Evolutionary conservation across 306 rosid genomes (phyloP).

Genomic region (Comarum palustre): DNA sequence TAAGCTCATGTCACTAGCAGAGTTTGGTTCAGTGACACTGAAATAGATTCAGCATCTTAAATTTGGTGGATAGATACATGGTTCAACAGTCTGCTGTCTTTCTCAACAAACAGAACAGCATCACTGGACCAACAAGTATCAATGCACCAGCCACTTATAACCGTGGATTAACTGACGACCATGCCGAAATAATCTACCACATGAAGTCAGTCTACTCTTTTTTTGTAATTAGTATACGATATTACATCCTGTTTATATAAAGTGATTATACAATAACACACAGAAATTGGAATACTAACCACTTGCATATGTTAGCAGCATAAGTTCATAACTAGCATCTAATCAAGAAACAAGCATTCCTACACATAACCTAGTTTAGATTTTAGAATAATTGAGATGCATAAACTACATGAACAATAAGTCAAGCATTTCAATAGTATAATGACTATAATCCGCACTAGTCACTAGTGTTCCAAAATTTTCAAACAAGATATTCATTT

Average conservation of each 20-base stretch:
- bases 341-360: neutral
- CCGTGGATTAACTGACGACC: too few relatives aligned
- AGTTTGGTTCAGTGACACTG: neutral
- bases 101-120: neutral
- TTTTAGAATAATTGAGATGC: neutral
- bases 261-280: neutral
- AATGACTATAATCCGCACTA: constrained; percentile 4
- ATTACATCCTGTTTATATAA: neutral
- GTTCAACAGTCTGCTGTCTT: neutral
- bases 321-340: neutral
- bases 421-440: constrained; percentile 35
- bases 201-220: neutral
- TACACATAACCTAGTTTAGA: neutral
- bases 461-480: constrained; percentile 22
- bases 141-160: neutral
- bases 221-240: too few relatives aligned
- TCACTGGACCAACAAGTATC: neutral
- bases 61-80: neutral
- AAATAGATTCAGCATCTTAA: neutral
- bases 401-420: constrained; percentile 23
- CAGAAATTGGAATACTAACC: neutral
- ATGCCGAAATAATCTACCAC: neutral
- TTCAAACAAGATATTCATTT: constrained; percentile 21
- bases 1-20: neutral
- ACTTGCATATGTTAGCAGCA: neutral